Conservation (phyloP, 2,329 filamentous ascomycete genomes). For the Coniochaeta sp. region DNA sequence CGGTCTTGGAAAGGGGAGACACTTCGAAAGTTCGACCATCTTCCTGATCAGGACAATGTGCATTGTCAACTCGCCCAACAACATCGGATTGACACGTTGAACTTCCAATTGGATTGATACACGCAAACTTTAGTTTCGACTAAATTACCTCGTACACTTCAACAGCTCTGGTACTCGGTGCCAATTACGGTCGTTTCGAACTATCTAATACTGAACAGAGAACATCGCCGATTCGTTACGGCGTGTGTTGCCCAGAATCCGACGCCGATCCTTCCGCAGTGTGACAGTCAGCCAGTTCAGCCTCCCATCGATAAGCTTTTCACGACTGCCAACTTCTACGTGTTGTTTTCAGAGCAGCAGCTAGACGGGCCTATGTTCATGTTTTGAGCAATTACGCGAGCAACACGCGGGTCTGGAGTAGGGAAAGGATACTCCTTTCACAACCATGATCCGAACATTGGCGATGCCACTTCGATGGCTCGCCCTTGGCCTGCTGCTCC, state of each 20-base stretch:
- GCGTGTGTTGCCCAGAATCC: not conserved
- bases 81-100: not conserved
- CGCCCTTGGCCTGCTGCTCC: constrained; percentile 36
- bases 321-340: not conserved
- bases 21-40: not conserved
- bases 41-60: not conserved
- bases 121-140: too few relatives aligned
- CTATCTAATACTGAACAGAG: constrained; percentile 19
- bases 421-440: not conserved
- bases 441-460: not conserved
- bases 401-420: not conserved
- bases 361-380: not conserved
- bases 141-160: not conserved
- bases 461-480: constrained; percentile 32
- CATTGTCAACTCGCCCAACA: not conserved
- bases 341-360: not conserved
- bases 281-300: not conserved
- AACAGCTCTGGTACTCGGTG: constrained; percentile 35
- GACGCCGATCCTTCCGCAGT: not conserved
- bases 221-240: constrained; percentile 1
- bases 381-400: not conserved
- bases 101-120: not conserved
- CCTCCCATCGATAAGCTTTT: not conserved
- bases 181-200: constrained; percentile 45
- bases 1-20: not conserved